Evolutionary conservation across 805 yeast genomes (phyloP), one percentile per base, ranked within the genome.

Genomic region (Metschnikowia lochheadii): DNA sequence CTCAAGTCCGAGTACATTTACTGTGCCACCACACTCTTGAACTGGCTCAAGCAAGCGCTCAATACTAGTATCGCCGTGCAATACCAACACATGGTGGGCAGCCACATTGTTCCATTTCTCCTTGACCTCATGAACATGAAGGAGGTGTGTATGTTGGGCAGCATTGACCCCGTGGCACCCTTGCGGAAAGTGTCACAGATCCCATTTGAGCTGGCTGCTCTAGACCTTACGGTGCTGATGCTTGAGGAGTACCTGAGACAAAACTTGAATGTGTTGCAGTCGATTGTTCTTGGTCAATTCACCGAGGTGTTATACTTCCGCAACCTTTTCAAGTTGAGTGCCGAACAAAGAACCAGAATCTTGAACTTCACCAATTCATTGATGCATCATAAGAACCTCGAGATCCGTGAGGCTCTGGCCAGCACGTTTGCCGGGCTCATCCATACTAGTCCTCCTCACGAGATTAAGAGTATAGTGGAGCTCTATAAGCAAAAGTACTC

Each of bases 391-490:
- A 72, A 73, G 34, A 87, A 84, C 53, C 77, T 85, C 17, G 92
- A 88, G 51, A 87, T 92, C 3, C 73, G 98, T 51, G 86, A 82
- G 47, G 71, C 80, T 6, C 88, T 94, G 1, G 81, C 94, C 0
- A 70, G 73, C 1, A 85, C 89, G 2, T 74, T 92, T n/a, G 81
- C 96, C 0, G 89, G 92, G 4, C 79, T 94, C 52, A 78, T 92
- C 38, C 91, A 91, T 61, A 75, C 80, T 23, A 77, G 73, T 56
- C 81, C 77, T 43, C 82, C 75, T 52, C 77, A 63, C 33, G 78
- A 67, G 44, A 70, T 69, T 51, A 81, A 67, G 55, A 72, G 56
- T 41, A 63, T 70, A 34, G 80, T 83, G 21, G 49, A 65, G 1
- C 59, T 63, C 3, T 72, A 77, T 50, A 76, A 78, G 38, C 46